Conservation (phyloP, 768 basidiomycete species). For the Phylloporus rhodoxanthus region DNA sequence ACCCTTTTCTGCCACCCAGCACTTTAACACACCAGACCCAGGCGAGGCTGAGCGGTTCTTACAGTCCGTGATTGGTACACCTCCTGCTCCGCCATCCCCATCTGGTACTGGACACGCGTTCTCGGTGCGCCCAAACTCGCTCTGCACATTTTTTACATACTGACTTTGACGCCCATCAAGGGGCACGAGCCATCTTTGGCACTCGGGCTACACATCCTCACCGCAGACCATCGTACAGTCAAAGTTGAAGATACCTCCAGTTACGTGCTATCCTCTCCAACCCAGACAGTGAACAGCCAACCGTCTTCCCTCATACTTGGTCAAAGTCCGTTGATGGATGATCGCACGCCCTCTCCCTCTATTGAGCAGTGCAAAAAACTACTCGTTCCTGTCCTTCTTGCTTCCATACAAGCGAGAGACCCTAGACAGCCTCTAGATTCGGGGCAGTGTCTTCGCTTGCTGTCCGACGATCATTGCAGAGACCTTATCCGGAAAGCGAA, state of each 20-base stretch:
- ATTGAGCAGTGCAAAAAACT: conserved; percentile 25
- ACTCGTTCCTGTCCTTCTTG: conserved; percentile 22
- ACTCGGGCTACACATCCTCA: too few relatives aligned
- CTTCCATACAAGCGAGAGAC: conserved; percentile 14
- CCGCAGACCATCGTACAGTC: neutral
- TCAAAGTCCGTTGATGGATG: conserved; percentile 7
- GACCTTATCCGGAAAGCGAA: conserved; percentile 18
- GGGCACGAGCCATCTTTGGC: conserved; percentile 1
- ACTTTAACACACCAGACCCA: conserved; percentile 5
- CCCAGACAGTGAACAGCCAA: neutral
- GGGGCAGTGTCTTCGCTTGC: conserved; percentile 20
- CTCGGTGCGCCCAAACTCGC: conserved; percentile 19
- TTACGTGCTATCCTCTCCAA: neutral
- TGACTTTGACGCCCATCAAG: conserved; percentile 5
- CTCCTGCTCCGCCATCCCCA: neutral
- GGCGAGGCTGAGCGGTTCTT: conserved; percentile 23
- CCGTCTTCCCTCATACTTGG: neutral
- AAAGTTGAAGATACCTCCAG: neutral
- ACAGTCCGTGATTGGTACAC: conserved; percentile 21
- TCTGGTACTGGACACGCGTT: neutral
- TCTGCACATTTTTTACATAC: conserved; percentile 1
- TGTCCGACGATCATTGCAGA: conserved; percentile 25
- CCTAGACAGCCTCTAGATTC: conserved; percentile 8
- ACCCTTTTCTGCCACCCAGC: conserved; percentile 5
- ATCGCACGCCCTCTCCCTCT: conserved; percentile 8